Evolutionary conservation across 176 grass and related monocot species (phyloP).

Genomic region (Cymbopogon citratus): DNA sequence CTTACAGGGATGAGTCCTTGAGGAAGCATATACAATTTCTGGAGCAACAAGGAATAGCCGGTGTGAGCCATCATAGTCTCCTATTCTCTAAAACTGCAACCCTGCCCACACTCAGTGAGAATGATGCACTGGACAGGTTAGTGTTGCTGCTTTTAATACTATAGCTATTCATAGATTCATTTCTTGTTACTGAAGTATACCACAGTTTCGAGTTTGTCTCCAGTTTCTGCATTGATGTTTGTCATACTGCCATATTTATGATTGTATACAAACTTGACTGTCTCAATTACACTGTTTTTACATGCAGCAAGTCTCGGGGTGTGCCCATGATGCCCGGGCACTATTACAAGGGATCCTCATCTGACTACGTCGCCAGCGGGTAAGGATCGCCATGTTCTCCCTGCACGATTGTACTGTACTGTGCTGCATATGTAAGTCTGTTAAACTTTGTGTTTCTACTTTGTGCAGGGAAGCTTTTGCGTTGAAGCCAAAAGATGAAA

Average conservation of each 20-base stretch:
- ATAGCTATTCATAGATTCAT: background rate
- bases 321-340: constrained; percentile 30
- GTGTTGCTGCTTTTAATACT: background rate
- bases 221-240: background rate
- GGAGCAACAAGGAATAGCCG: constrained; percentile 71
- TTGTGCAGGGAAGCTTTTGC: constrained; percentile 53
- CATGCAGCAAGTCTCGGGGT: constrained; percentile 26
- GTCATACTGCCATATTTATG: background rate
- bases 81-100: constrained; percentile 80
- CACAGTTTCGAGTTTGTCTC: background rate
- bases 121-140: constrained; percentile 44
- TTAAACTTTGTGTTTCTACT: background rate
- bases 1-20: constrained; percentile 66
- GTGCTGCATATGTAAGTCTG: background rate
- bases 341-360: constrained; percentile 31
- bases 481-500: constrained; percentile 64
- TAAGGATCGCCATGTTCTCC: constrained; percentile 7
- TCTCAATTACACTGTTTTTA: constrained; percentile 16
- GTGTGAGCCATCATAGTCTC: constrained; percentile 89
- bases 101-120: constrained; percentile 55
- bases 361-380: constrained; percentile 41
- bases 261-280: background rate
- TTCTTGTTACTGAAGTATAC: background rate
- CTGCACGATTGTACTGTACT: background rate
- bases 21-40: constrained; percentile 67